Evolutionary conservation across 2,329 filamentous ascomycete genomes (phyloP), one percentile per base, ranked within the genome.

Genomic region (Helminthosporium solani): DNA sequence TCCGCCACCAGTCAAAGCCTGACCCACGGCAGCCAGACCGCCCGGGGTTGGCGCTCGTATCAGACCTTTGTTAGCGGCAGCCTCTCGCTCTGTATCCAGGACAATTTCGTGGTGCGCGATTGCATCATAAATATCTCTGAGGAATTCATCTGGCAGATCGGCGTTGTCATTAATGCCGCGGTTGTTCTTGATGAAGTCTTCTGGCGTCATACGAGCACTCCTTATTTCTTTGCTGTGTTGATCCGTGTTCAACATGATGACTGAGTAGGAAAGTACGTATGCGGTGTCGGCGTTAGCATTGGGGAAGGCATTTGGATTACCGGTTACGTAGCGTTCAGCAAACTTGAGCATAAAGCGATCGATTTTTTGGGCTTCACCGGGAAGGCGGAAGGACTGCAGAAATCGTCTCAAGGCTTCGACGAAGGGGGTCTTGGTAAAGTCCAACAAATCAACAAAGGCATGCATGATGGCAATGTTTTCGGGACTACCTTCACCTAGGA

Each of bases 331-430:
- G 49, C 92, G 85, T 70, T 97, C 92, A 8, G 94, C 94, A 72
- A 97, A 99, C 70, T 99, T 99, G 56, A 99, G 76, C 94, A 99
- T 97, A 73, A 97, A 95, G 38, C 94, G 88, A 82, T 99, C 94
- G 57, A 99, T 99, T 75, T 99, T 99, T 67, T 99, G 94, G 0
- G 91, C 91, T 71, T 99, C 94, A 50, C 94, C 94, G 0, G 94
- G 94, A 12, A 99, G 76, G 52, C 94, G 87, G 76, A 99, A 99
- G 21, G 90, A 88, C 68, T 99, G 94, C 11, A 99, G 75, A 62
- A 99, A 99, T 47, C 90, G 85, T 30, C 94, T 84, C 20, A 99
- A 75, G 12, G 94, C 87, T 70, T 96, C 92, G 6, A 96, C 92
- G 60, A 99, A 99, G 2, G 91, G 85, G 44, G 86, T 89, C 69